phyloP scores from a whole-genome alignment of 2,329 filamentous ascomycete species.

The Acrocalymma vagum region DNA sequence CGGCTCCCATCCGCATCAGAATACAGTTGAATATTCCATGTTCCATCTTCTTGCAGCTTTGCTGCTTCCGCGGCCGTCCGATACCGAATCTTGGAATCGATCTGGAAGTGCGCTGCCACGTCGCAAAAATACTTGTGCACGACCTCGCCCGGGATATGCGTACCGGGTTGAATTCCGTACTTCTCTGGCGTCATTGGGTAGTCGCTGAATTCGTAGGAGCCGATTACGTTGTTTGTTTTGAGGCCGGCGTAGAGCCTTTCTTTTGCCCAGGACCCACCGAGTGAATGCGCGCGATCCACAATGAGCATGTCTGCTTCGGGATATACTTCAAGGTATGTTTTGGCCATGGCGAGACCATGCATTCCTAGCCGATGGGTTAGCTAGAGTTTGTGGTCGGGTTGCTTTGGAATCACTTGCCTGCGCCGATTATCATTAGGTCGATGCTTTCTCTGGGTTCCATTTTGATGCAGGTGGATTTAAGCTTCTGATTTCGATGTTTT shows the following conservation, averaged over 20 bases:
- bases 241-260: slow-evolving; percentile 55
- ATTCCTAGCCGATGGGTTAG: slow-evolving; percentile 27
- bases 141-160: slow-evolving; percentile 68
- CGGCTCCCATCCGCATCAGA: not conserved
- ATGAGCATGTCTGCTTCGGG: slow-evolving; percentile 51
- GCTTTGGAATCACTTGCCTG: slow-evolving; percentile 23
- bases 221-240: slow-evolving; percentile 52
- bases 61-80: slow-evolving; percentile 52
- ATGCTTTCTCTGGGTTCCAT: too few relatives aligned
- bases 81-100: slow-evolving; percentile 61
- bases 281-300: slow-evolving; percentile 51
- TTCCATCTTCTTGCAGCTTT: slow-evolving; percentile 32
- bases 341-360: slow-evolving; percentile 57
- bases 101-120: slow-evolving; percentile 58
- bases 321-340: slow-evolving; percentile 58
- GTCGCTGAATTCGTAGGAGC: slow-evolving; percentile 44
- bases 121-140: slow-evolving; percentile 66
- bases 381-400: too few relatives aligned
- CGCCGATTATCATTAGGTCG: slow-evolving; percentile 39
- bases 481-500: too few relatives aligned
- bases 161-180: slow-evolving; percentile 46
- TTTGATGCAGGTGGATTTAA: too few relatives aligned
- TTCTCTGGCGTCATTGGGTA: slow-evolving; percentile 37
- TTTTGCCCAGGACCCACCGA: slow-evolving; percentile 55
- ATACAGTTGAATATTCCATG: slow-evolving; percentile 16